Evolutionary conservation across 1,284 basidiomycete species (phyloP), one percentile per base, ranked within the genome.

Genomic region (Ustilago lituana): DNA sequence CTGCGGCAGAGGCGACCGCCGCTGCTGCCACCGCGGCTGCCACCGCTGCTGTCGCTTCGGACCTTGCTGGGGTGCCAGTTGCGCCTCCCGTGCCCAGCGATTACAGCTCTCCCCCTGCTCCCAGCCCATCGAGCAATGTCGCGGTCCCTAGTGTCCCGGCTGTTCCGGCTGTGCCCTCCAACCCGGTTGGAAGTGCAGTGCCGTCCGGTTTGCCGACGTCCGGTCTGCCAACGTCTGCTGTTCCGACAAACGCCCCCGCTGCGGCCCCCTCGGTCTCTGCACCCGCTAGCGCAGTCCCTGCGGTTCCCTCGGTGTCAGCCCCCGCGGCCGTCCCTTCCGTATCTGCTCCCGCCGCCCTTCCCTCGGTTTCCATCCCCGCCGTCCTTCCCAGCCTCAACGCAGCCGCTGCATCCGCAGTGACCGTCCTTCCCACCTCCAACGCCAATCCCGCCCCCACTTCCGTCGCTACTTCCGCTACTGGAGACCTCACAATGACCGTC

Each of bases 401-500:
- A 15, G 49, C 39, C 14, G 65, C 45, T 35, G 59, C 55, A 11
- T 38, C 65, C 0, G 59, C 59, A 14, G 56, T 44, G 1, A 61
- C 58, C 7, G 19, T 58, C 6, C 38, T 57, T 2, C 65, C 65
- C 20, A 22, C 29, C 17, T 61, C 58, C 36, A 23, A 49, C 20
- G 49, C 52, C 20, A 12, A 39, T 8, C 48, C 53, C 6, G 41
- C 24, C 22, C 32, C 48, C 3, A 17, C 36, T 0, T 19, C 53
- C 3, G 27, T 37, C 7, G 24, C 44, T 7, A 41, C 57, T 27
- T 27, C 38, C 11, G 38, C 62, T 5, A 47, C 64, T 1, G 49
- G 36, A 10, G 52, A 61, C 36, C 24, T 61, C 5, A 63, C 60
- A 5, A 58, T 69, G 65, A 69, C 65, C 5, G 55, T 69, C 20